A percentile compares a stretch with the other conserved stretches of the same genome.
Evolutionary conservation across 2,329 filamentous ascomycete species (phyloP).

Genomic region (Pyrenochaeta sp.): DNA sequence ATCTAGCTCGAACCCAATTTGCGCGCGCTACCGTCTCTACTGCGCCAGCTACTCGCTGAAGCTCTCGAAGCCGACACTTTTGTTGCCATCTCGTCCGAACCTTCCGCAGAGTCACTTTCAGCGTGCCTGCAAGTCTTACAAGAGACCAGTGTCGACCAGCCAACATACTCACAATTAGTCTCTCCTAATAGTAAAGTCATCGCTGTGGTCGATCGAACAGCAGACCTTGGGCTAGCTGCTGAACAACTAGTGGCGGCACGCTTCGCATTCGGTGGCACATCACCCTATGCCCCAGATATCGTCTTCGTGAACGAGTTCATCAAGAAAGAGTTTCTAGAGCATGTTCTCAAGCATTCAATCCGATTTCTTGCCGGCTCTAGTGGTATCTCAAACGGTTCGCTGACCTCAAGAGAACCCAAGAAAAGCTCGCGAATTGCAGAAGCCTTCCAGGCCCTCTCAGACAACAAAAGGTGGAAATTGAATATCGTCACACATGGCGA

Average conservation of each 20-base stretch:
- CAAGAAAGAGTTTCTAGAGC: constrained; percentile 63
- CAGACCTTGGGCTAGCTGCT: constrained; percentile 63
- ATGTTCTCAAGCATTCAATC: constrained; percentile 53
- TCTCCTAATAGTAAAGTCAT: constrained; percentile 53
- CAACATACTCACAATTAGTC: constrained; percentile 41
- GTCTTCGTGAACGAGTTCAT: constrained; percentile 72
- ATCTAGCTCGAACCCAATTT: constrained; percentile 53
- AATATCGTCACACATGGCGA: constrained; percentile 35
- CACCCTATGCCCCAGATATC: constrained; percentile 69
- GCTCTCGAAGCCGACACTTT: constrained; percentile 61
- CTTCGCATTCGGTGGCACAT: constrained; percentile 64
- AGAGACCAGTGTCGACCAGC: constrained; percentile 18
- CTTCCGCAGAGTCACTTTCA: constrained; percentile 31
- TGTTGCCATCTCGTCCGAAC: constrained; percentile 50
- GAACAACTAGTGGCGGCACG: constrained; percentile 62
- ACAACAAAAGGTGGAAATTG: constrained; percentile 28
- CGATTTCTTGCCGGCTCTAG: constrained; percentile 31
- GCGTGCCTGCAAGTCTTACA: constrained; percentile 46
- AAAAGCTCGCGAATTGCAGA: constrained; percentile 14
- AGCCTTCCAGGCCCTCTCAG: constrained; percentile 15
- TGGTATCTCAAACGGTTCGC: constrained; percentile 17
- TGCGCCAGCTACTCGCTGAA: constrained; percentile 50
- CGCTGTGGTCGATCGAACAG: constrained; percentile 69
- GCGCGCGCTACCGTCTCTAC: constrained; percentile 44
- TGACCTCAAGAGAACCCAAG: constrained; percentile 14